Base-by-base conservation (phyloP, 352 stramenopile species). In the Globisporangium orthogonon region DNA sequence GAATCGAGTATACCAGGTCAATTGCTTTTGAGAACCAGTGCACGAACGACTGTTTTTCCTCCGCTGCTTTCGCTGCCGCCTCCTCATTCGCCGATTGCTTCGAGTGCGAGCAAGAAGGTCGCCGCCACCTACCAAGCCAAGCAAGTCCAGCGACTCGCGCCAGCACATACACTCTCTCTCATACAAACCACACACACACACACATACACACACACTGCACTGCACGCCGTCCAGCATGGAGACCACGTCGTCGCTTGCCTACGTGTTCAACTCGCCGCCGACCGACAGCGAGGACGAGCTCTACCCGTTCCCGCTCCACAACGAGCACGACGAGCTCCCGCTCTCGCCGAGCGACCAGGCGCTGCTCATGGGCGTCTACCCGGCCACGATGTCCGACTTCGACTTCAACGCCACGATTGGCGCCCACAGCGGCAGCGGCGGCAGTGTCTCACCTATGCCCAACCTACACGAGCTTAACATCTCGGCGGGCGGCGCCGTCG, bases 291-390 rank as follows among this genome's bases (percentile, higher is more conserved):
- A 82, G 28, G 75, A 86, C 52, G 78, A 86, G 53, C 69, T 88
- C 54, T 88, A 86, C 58, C 73, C 77, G 57, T 74, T 88, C 46
- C 60, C 86, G 37, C 65, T 65, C 44, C 44, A 49, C 2, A 67
- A 71, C 29, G 63, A 71, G 11, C 35, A 60, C 46, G 52, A 58
- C 28, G 65, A 66, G 15, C 63, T 74, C 15, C 55, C 63, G 30
- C 58, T 76, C 6, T 83, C 71, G 30, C 61, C 74, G 17, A 75
- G 84, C 52, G 63, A 83, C 57, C 71, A 80, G 57, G 63, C 68
- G 54, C 69, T 85, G 56, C 68, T 88, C 61, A 64, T 86, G 67
- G 70, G 78, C 55, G 72, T 81, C 33, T 86, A 86, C 65, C 71
- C 73, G 0, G 55, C 73, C 50, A 74, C 76, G 54, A 68, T 87